Evolutionary conservation across 2,329 filamentous ascomycete genomes (phyloP).

Genomic region (Xylaria digitata): DNA sequence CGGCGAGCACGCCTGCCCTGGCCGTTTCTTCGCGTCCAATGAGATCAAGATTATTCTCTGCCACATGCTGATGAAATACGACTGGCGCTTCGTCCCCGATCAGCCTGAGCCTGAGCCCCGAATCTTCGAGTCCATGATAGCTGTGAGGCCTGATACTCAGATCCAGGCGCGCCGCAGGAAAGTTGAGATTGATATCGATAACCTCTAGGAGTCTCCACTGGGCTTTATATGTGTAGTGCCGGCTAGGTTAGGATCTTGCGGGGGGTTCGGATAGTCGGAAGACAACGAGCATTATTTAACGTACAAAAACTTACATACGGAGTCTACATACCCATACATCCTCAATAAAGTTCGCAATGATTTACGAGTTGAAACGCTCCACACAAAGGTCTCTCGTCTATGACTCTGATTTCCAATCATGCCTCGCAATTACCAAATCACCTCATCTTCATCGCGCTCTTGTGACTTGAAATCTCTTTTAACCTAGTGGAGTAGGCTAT

Average conservation of each 20-base stretch:
- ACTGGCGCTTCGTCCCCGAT: conserved; percentile 49
- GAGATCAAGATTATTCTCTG: conserved; percentile 44
- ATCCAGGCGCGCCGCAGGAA: conserved; percentile 47
- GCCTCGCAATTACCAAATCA: conserved; percentile 4
- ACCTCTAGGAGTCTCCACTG: conserved; percentile 20
- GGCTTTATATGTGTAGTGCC: neutral
- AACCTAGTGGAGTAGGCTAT: conserved; percentile 2
- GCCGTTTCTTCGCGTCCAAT: conserved; percentile 44
- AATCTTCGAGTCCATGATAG: conserved; percentile 40
- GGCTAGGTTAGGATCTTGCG: neutral
- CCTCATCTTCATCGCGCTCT: conserved; percentile 6
- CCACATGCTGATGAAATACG: conserved; percentile 50
- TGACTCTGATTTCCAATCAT: neutral
- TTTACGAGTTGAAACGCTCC: neutral
- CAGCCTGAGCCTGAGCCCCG: conserved; percentile 39
- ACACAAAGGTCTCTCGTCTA: neutral
- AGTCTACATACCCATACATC: neutral
- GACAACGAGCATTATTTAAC: neutral
- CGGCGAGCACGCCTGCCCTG: conserved; percentile 54
- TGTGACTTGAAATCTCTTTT: conserved; percentile 13
- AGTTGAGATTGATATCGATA: conserved; percentile 49
- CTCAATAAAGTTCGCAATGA: neutral
- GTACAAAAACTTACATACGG: neutral
- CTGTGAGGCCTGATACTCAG: conserved; percentile 40
- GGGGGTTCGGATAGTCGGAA: neutral